Percentiles rank a stretch among this genome's conserved stretches.
phyloP scores from a whole-genome alignment of 192 early-diverging fungal genomes.

The Physocladia obscura region DNA sequence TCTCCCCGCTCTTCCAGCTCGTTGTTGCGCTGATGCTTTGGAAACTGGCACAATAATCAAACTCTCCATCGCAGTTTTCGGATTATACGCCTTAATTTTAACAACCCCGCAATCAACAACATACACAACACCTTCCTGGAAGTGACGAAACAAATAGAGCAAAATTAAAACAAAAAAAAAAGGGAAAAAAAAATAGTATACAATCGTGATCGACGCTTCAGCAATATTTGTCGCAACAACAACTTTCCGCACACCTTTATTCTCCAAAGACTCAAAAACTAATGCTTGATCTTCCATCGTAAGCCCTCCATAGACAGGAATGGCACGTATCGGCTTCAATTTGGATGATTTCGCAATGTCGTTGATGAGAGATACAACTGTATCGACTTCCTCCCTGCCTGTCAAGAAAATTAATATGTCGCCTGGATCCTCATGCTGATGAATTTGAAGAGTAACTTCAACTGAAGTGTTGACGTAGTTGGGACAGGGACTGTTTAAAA shows the following conservation, averaged over 20 bases:
- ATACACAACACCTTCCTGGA: conserved; percentile 72
- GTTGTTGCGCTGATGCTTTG: conserved; percentile 45
- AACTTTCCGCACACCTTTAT: conserved; percentile 68
- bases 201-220: conserved; percentile 78
- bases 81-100: conserved; percentile 55
- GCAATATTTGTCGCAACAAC: conserved; percentile 90
- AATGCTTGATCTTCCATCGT: conserved; percentile 63
- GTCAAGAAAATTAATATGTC: conserved; percentile 36
- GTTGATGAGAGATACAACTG: conserved; percentile 56
- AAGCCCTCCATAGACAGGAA: conserved; percentile 76
- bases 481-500: conserved; percentile 53
- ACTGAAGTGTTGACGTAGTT: conserved; percentile 70
- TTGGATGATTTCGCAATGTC: conserved; percentile 50
- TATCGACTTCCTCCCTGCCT: conserved; percentile 73
- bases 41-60: conserved; percentile 44
- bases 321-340: neutral
- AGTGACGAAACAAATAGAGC: too few species aligned
- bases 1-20: conserved; percentile 49
- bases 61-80: conserved; percentile 39
- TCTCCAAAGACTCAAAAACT: conserved; percentile 60
- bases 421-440: conserved; percentile 43
- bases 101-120: conserved; percentile 82
- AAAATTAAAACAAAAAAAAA: too few species aligned
- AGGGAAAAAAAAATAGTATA: too few species aligned
- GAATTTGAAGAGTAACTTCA: conserved; percentile 74